These are phyloP conservation scores for Termitomyces sp. DNA, from an alignment of 768 basidiomycete species.

Conservation along the genomic window DNA sequence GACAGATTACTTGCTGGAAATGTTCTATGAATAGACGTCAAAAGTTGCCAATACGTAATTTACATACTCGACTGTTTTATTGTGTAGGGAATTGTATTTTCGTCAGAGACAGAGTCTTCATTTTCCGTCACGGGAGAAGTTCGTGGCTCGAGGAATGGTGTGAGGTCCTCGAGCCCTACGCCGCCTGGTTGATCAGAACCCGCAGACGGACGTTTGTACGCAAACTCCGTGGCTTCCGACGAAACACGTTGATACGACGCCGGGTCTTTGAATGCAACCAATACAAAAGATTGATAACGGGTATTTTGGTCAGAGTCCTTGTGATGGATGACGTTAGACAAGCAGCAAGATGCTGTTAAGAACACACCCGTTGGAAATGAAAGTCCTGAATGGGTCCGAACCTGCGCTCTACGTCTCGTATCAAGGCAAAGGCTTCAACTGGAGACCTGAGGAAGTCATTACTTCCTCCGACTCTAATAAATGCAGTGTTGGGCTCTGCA, in stretches of 20 bases:
- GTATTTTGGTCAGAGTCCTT: slow-evolving; percentile 46
- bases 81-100: background rate
- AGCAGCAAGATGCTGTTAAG: background rate
- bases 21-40: background rate
- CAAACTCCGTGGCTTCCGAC: slow-evolving; percentile 17
- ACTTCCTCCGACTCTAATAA: background rate
- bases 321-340: background rate
- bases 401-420: slow-evolving; percentile 51
- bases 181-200: slow-evolving; percentile 22
- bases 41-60: background rate
- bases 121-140: slow-evolving; percentile 6
- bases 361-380: slow-evolving; percentile 34
- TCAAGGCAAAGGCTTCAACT: slow-evolving; percentile 43
- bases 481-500: background rate
- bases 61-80: slow-evolving; percentile 17
- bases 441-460: slow-evolving; percentile 33
- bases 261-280: slow-evolving; percentile 41
- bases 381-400: slow-evolving; percentile 46
- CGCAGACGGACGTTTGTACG: slow-evolving; percentile 21
- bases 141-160: slow-evolving; percentile 14
- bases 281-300: slow-evolving; percentile 37
- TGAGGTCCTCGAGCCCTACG: slow-evolving; percentile 32
- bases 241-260: slow-evolving; percentile 35
- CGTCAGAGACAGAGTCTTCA: background rate
- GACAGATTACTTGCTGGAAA: background rate